phyloP scores from a whole-genome alignment of 2,329 filamentous ascomycete species.

The Cladophialophora chaetospira region DNA sequence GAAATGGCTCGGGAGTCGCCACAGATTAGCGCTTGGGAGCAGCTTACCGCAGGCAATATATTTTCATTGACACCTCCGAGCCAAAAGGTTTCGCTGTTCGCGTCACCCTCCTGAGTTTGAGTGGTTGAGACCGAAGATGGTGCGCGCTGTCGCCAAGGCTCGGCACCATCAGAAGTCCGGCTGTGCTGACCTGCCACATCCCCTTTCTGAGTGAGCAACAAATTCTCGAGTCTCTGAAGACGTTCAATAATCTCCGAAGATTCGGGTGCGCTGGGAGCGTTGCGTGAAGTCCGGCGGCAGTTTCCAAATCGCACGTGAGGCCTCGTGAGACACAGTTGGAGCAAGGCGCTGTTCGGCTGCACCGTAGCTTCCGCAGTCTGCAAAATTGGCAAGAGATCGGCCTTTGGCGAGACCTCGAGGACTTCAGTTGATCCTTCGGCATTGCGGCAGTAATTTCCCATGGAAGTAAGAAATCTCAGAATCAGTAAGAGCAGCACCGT shows the following conservation, averaged over 20 bases:
- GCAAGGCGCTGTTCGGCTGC: constrained; percentile 55
- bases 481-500: neutral
- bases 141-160: neutral
- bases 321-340: constrained; percentile 45
- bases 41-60: neutral
- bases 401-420: neutral
- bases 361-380: constrained; percentile 53
- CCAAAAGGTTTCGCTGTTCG: neutral
- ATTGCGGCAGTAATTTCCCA: neutral
- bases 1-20: neutral
- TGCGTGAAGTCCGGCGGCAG: neutral
- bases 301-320: constrained; percentile 32
- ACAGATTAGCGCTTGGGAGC: no score
- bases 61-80: neutral
- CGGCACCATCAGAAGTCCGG: neutral
- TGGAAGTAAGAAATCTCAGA: neutral
- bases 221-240: constrained; percentile 13
- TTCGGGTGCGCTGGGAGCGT: neutral
- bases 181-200: neutral
- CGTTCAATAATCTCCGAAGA: constrained; percentile 10
- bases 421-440: neutral
- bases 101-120: neutral
- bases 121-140: neutral
- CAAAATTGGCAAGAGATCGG: constrained; percentile 42
- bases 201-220: constrained; percentile 5